A percentile compares a stretch with the other conserved stretches of the same genome.
These are phyloP conservation scores for Arthrobotrys megalospora DNA, from an alignment of 2,329 filamentous ascomycete species.

Conservation along the genomic window DNA sequence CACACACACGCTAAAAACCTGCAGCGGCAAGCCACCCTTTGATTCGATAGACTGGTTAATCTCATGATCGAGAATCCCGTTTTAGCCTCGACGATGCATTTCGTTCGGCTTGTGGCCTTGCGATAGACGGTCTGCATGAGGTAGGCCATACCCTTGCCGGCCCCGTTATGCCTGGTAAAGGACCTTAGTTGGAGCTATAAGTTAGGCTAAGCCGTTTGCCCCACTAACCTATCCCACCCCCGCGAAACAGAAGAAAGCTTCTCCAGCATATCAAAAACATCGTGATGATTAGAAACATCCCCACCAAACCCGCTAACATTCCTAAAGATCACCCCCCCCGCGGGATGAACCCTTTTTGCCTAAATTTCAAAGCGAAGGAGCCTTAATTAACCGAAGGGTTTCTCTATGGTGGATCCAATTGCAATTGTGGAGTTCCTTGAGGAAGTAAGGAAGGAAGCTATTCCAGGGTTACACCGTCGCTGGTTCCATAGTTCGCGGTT, in stretches of 20 bases:
- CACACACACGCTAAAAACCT: slow-evolving; percentile 12
- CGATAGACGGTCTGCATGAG: background rate
- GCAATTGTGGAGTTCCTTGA: background rate
- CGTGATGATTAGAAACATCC: slow-evolving; percentile 20
- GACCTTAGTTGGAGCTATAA: background rate
- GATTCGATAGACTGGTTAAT: slow-evolving; percentile 30
- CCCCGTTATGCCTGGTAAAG: slow-evolving; percentile 25
- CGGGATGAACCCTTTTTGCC: slow-evolving; percentile 56
- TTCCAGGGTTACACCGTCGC: slow-evolving; percentile 20
- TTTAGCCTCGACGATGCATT: slow-evolving; percentile 24
- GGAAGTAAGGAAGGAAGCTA: background rate
- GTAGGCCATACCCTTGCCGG: background rate
- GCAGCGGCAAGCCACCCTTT: slow-evolving; percentile 16
- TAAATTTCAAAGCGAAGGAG: slow-evolving; percentile 23
- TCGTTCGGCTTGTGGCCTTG: slow-evolving; percentile 28
- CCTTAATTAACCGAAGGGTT: slow-evolving; percentile 44
- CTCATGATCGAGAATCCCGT: slow-evolving; percentile 9
- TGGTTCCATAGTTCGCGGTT: slow-evolving; percentile 30
- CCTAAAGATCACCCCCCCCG: background rate
- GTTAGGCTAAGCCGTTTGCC: slow-evolving; percentile 25
- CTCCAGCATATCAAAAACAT: background rate
- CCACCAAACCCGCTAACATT: background rate
- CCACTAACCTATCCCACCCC: slow-evolving; percentile 8
- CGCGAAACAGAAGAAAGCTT: slow-evolving; percentile 13
- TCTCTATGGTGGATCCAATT: background rate